Evolutionary conservation across 371 early-diverging fungal genomes (phyloP), one percentile per base, ranked within the genome.

Genomic region (Mucor irregularis): DNA sequence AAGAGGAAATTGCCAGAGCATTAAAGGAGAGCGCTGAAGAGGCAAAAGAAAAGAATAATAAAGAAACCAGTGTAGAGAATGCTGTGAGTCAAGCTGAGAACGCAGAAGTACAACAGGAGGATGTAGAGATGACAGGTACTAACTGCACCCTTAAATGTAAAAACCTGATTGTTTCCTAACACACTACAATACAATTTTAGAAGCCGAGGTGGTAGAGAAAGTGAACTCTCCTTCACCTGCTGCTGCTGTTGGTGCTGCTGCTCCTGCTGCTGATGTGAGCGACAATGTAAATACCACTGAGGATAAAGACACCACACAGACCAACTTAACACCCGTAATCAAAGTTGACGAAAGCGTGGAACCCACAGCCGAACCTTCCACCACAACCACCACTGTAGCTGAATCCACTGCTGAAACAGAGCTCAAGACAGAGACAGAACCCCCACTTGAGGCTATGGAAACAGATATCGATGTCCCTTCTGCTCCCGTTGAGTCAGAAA

Each of bases 1-100:
- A 70, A 51, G 49, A 49, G 6, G 53, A 73, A 16, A 68, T 73
- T 34, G 65, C 54, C n/a, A 46, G 64, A 16, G 58, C 57, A 17
- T 38, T 71, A 34, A 49, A 53, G 21, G 67, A 68, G 37, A 61
- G 64, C 8, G 47, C 28, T 31, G 28, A 17, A 14, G 24, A 42
- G 24, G 5, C 10, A 24, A 25, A 42, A 42, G 69, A 61, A 39
- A 70, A 58, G 28, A 50, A 46, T 21, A 48, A 29, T 33, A 17
- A 25, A 33, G 37, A 42, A 34, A 44, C 8, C 13, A 40, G 16
- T 35, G 34, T 47, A 33, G 31, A 38, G 11, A 49, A 47, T 30
- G 21, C 39, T 21, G 39, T 39, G 24, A 35, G 34, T 17, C n/a
- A n/a, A n/a, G n/a, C n/a, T n/a, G n/a, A 19, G 21, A 24, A 16